phyloP scores from a whole-genome alignment of 345 rosid species.

The Aurinia saxatilis region DNA sequence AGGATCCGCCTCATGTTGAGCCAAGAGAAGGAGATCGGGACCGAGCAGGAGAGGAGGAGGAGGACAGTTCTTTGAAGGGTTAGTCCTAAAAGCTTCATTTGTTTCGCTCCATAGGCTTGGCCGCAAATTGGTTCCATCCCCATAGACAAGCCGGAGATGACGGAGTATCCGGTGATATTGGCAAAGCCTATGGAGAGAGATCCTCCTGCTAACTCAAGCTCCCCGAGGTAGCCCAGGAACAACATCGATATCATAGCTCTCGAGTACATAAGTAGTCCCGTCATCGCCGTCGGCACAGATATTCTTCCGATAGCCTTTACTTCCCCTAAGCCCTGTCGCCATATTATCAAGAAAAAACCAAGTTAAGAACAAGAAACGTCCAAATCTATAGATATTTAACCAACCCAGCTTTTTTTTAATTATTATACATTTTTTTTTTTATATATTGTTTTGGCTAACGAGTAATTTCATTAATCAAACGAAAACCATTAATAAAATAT shows the following conservation, averaged over 20 bases:
- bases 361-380: conserved; percentile 19
- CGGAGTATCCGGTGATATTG: conserved; percentile 96
- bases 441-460: neutral
- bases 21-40: conserved; percentile 89
- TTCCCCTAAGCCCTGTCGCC: conserved; percentile 64
- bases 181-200: conserved; percentile 94
- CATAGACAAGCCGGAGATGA: conserved; percentile 96
- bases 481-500: too few relatives aligned
- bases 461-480: neutral
- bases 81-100: conserved; percentile 75
- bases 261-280: conserved; percentile 79
- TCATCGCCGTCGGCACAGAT: conserved; percentile 78
- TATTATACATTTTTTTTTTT: too few relatives aligned
- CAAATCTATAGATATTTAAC: conserved; percentile 11
- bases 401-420: neutral
- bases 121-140: conserved; percentile 99
- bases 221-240: conserved; percentile 93
- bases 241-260: conserved; percentile 98
- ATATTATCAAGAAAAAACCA: neutral
- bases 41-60: conserved; percentile 71
- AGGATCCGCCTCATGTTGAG: conserved; percentile 65
- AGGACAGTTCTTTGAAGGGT: conserved; percentile 93
- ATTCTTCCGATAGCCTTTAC: conserved; percentile 81
- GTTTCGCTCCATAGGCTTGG: conserved; percentile 95
- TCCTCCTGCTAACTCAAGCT: conserved; percentile 93